Percentiles rank a stretch among this genome's conserved stretches.
These are phyloP conservation scores for Coffea eugenioides DNA, from an alignment of 257 asterid genomes.

Conservation along the genomic window DNA sequence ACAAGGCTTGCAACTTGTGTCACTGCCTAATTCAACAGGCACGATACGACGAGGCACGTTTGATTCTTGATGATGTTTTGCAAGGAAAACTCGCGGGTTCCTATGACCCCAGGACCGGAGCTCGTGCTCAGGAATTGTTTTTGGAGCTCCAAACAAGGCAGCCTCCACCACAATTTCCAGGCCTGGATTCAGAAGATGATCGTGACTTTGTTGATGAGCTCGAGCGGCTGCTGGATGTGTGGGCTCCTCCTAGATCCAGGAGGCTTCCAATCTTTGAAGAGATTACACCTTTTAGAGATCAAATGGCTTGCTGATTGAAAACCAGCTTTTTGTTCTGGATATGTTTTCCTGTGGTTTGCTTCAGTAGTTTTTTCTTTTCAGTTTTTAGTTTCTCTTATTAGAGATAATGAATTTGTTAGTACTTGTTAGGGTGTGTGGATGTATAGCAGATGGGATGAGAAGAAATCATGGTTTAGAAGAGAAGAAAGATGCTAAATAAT, in stretches of 20 bases:
- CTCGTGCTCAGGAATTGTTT: slow-evolving; percentile 53
- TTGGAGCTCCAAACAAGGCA: slow-evolving; percentile 34
- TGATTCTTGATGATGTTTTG: slow-evolving; percentile 58
- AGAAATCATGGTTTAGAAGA: not conserved
- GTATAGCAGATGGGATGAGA: not conserved
- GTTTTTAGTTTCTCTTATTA: not conserved
- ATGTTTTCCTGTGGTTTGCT: not conserved
- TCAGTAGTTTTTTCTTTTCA: not conserved
- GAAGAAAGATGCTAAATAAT: not conserved
- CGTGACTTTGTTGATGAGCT: slow-evolving; percentile 49
- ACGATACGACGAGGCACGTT: slow-evolving; percentile 55
- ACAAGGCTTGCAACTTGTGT: slow-evolving; percentile 78
- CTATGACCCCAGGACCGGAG: slow-evolving; percentile 50
- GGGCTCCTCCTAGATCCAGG: slow-evolving; percentile 64
- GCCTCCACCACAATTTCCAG: slow-evolving; percentile 30
- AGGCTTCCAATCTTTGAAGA: slow-evolving; percentile 87
- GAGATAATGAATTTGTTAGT: not conserved
- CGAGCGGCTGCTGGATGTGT: slow-evolving; percentile 48
- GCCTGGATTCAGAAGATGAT: slow-evolving; percentile 39
- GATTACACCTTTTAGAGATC: slow-evolving; percentile 71
- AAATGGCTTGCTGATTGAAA: slow-evolving; percentile 61
- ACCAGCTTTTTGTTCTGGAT: not conserved
- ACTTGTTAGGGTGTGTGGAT: not conserved
- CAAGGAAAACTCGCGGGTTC: slow-evolving; percentile 55
- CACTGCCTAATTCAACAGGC: slow-evolving; percentile 64